A percentile compares a stretch with the other conserved stretches of the same genome.
These are phyloP conservation scores for Globisporangium irregulare DNA, from an alignment of 352 stramenopile genomes.

Conservation along the genomic window DNA sequence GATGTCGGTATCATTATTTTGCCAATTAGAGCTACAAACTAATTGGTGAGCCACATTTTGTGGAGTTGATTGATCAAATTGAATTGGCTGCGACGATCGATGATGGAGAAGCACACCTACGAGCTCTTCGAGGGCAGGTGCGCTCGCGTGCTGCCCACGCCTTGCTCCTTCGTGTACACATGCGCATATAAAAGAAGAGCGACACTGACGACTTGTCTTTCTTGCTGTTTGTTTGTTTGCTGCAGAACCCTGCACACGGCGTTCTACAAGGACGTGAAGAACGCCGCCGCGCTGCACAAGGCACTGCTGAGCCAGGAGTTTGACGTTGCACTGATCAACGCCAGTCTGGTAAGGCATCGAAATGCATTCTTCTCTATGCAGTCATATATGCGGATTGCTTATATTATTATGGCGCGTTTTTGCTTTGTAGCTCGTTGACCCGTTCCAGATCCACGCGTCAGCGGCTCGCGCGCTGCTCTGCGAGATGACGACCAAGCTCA, in stretches of 20 bases:
- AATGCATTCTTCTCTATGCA: not conserved
- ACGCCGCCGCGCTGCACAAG: slow-evolving; percentile 54
- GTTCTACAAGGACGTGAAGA: slow-evolving; percentile 75
- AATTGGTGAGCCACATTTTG: slow-evolving; percentile 8
- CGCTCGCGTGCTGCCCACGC: not conserved
- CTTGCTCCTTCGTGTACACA: not conserved
- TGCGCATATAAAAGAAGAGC: not conserved
- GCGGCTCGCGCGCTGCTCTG: slow-evolving; percentile 70
- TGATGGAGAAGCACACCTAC: slow-evolving; percentile 60
- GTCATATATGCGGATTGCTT: not conserved
- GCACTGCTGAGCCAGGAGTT: slow-evolving; percentile 60
- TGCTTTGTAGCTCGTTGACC: slow-evolving; percentile 48
- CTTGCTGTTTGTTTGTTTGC: not conserved
- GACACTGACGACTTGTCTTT: not conserved
- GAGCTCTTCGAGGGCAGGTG: slow-evolving; percentile 65
- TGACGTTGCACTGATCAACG: slow-evolving; percentile 74
- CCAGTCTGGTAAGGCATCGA: slow-evolving; percentile 40
- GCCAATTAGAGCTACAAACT: not conserved
- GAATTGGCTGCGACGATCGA: slow-evolving; percentile 5
- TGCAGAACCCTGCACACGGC: slow-evolving; percentile 66
- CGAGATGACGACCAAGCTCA: slow-evolving; percentile 50
- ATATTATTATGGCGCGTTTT: slow-evolving; percentile 3
- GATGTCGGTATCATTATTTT: not conserved
- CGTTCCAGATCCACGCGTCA: slow-evolving; percentile 76
- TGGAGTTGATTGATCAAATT: not conserved